Base-by-base conservation (phyloP, 2,329 filamentous ascomycete genomes). In the Fusarium multiceps region DNA sequence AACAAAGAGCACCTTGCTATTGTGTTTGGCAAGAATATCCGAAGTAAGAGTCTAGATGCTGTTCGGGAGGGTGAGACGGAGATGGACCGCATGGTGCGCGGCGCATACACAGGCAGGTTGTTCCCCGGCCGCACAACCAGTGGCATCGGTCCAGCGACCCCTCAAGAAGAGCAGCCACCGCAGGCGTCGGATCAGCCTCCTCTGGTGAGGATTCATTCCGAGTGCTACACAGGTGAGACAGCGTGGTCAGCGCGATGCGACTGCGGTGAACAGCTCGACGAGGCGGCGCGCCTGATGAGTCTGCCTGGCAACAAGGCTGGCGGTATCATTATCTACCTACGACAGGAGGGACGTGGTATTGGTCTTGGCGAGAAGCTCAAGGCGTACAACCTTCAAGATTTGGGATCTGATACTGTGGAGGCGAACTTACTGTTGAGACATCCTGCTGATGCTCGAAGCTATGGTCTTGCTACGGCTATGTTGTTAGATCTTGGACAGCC, bases 171-270 rank as follows among this genome's bases (percentile, higher is more conserved):
- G 25, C 37, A 57, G 25, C 23, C 60, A 23, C 69, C 72, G 16
- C 30, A 59, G 48, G 60, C 34, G 42, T 28, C 53, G n/a, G 37
- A 59, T 10, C 72, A 76, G 43, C 61, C 67, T 53, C 93, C 96
- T 0, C 84, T 99, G 41, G 95, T 99, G 48, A 88, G 96, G 60
- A 99, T 99, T 77, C 96, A 99, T 80, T 97, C 93, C 5, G 96
- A 99, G 81, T 99, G 96, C 82, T 99, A 99, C 80, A 99, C 96
- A 0, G 96, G 96, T 63, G 96, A 99, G 84, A 99, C 96, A 1
- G 96, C 97, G 2, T 98, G 96, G 96, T 98, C 94, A 10, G 95
- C 96, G 37, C 90, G 96, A 28, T 99, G 96, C 82, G 96, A 99
- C 82, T 99, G 96, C 79, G 96, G 96, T 59, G 96, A 99, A 82